Evolutionary conservation across 331 rosid species (phyloP), one percentile per base, ranked within the genome.

Genomic region (Dryas integrifolia): DNA sequence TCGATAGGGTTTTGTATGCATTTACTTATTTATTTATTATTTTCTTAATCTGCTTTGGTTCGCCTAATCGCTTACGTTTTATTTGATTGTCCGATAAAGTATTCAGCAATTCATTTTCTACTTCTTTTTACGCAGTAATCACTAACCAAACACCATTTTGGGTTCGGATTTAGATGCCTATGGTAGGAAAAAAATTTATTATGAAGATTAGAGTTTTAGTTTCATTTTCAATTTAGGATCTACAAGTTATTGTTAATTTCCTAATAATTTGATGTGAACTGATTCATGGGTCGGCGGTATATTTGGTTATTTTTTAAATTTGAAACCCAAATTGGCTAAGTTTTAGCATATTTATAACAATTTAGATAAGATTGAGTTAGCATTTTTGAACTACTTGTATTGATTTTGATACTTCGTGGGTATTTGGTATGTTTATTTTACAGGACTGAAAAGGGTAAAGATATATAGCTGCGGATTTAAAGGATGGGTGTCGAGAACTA

Each of bases 401-500:
- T 48, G 69, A 58, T 58, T 35, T 14, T 30, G n/a, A 9, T 18
- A 46, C 39, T 55, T 65, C 48, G 21, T 12, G 15, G 4, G 58
- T 11, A 13, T 2, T 46, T 26, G n/a, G 55, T 65, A 0, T 43
- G 41, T 67, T 38, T 48, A 24, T 21, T 41, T 24, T 3, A 48
- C 74, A 66, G 81, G 64, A 2, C 65, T n/a, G 40, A 11, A 61
- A n/a, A 21, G 47, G 3, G 67, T 18, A 52, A 40, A 73, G 49
- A 21, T 14, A 51, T 52, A 67, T 18, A 43, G 39, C 47, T 1
- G 76, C n/a, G n/a, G 69, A 48, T 51, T 78, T 16, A 30, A 56
- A 60, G 48, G 66, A 95, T 95, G 99, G 96, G 96, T 39, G 92
- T 92, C 12, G 99, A 95, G 67, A 79, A 95, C 77, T 95, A 95